A percentile compares a stretch with the other conserved stretches of the same genome.
phyloP scores from a whole-genome alignment of 2,329 filamentous ascomycete species.

The Penicillium olsonii region DNA sequence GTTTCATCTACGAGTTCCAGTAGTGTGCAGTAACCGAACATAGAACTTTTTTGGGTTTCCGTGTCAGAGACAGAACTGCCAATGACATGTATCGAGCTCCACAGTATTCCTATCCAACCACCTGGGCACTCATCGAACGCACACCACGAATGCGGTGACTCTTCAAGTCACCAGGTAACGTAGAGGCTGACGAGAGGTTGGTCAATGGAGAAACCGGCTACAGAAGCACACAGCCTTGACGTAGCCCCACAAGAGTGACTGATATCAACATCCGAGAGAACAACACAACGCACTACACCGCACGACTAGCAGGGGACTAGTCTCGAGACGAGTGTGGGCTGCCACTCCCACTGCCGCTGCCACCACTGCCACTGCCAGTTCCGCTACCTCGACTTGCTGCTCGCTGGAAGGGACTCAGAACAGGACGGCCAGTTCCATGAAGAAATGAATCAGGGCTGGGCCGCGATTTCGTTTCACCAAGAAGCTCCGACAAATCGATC shows the following conservation, averaged over 20 bases:
- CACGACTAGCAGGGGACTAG: conserved; percentile 20
- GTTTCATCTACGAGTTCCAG: conserved; percentile 9
- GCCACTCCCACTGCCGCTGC: conserved; percentile 41
- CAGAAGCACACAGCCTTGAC: conserved; percentile 10
- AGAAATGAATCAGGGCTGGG: conserved; percentile 35
- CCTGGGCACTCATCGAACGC: conserved; percentile 16
- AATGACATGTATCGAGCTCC: conserved; percentile 16
- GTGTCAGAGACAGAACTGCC: conserved; percentile 14
- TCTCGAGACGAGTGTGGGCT: conserved; percentile 43
- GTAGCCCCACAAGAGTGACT: conserved; percentile 3
- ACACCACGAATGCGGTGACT: conserved; percentile 1
- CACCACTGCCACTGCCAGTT: conserved; percentile 44
- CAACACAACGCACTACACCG: conserved; percentile 6
- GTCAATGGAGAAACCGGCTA: conserved; percentile 8
- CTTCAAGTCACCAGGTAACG: conserved; percentile 7
- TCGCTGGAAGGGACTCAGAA: conserved; percentile 41
- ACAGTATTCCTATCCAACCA: conserved; percentile 16
- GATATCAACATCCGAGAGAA: conserved; percentile 3
- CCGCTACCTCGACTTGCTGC: conserved; percentile 53
- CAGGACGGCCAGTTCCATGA: conserved; percentile 39
- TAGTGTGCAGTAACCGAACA: conserved; percentile 9
- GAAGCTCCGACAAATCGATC: conserved; percentile 34
- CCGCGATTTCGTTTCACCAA: conserved; percentile 31
- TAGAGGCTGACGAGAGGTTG: conserved; percentile 8
- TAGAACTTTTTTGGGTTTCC: conserved; percentile 24